Evolutionary conservation across 495 filamentous ascomycete genomes (phyloP).

Genomic region (Penicillium canescens): DNA sequence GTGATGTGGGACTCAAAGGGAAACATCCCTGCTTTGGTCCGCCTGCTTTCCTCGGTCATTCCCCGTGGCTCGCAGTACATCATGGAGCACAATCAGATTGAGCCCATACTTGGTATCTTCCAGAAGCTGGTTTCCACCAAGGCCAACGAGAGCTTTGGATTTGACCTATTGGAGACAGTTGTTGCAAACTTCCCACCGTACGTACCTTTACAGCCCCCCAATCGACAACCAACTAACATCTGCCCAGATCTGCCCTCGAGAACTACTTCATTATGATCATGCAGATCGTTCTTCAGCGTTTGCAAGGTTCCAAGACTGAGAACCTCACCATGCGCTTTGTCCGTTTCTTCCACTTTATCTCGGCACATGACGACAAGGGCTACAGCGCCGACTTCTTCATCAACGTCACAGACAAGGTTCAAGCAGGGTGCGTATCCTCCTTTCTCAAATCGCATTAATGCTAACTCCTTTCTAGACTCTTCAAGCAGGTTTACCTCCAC

Average conservation of each 20-base stretch:
- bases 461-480: conserved; percentile 57
- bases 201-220: background rate
- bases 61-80: conserved; percentile 72
- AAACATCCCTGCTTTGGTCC: conserved; percentile 87
- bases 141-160: conserved; percentile 75
- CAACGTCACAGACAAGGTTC: conserved; percentile 73
- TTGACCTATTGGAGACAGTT: conserved; percentile 84
- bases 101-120: conserved; percentile 85
- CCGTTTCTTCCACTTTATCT: conserved; percentile 89
- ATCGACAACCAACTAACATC: conserved; percentile 10
- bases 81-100: conserved; percentile 71
- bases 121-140: conserved; percentile 78
- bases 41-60: conserved; percentile 81
- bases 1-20: conserved; percentile 85
- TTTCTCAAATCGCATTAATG: background rate
- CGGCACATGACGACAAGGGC: conserved; percentile 70
- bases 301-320: conserved; percentile 78
- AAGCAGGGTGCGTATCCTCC: conserved; percentile 57
- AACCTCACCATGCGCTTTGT: conserved; percentile 78
- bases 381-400: conserved; percentile 90
- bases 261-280: conserved; percentile 80
- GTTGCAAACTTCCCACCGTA: conserved; percentile 69
- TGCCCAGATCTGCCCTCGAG: conserved; percentile 58
- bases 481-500: conserved; percentile 77
- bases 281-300: conserved; percentile 75